Evolutionary conservation across 352 stramenopile genomes (phyloP), one percentile per base, ranked within the genome.

Genomic region (Phytophthora cryptogea): DNA sequence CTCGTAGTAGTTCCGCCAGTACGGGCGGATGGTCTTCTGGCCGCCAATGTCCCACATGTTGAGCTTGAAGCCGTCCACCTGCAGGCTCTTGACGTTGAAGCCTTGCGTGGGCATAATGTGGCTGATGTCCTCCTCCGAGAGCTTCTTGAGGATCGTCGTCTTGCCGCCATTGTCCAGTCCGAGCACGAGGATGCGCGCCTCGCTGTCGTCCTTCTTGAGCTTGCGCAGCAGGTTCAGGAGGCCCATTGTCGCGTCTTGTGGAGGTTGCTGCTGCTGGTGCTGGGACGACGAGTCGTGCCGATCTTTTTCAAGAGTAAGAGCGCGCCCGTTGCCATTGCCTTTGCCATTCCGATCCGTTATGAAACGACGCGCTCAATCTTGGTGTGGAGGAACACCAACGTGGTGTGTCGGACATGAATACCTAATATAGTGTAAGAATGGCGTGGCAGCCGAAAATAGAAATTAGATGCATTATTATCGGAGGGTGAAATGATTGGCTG

Each of bases 1-100:
- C 82, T 99, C 97, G 76, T 98, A 99, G 78, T 99, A 99, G 83
- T 99, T 99, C 36, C 96, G 80, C 97, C 97, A 99, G 83, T 99
- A 99, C 0, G 96, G 92, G 16, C 97, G 92, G 53, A 99, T 99
- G 28, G 97, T 99, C 61, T 98, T 97, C 83, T 99, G 97, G 23
- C 97, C 97, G 42, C 97, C 97, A 46, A 99, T 97, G 76, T 99
- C 97, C 96, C 96, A 99, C 62, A 98, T 95, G 72, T 99, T 98
- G 53, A 99, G 88, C 77, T 98, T 98, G 73, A 98, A 98, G 70
- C 88, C 90, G 68, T 97, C 89, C 54, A 97, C 86, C 72, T 97
- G 88, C n/a, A 98, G 70, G 39, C 82, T 97, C 78, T 98, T 98
- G 66, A 99, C 94, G 79, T 99, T 98, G 72, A 98, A 98, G 52